Evolutionary conservation across 306 rosid species (phyloP).

Genomic region (Trifolium dubium): DNA sequence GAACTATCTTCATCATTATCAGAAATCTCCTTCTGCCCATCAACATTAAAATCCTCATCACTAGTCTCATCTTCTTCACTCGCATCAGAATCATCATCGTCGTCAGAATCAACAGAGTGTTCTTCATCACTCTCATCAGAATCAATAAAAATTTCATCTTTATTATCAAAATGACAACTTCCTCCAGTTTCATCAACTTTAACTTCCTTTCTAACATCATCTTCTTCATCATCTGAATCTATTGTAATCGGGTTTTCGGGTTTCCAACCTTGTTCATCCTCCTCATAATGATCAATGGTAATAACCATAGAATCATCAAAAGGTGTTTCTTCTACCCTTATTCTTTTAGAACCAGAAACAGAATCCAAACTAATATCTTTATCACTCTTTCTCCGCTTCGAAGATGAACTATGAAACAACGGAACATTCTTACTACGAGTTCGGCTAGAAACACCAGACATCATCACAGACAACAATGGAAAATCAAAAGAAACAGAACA

Average conservation of each 20-base stretch:
- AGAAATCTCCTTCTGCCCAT: background rate
- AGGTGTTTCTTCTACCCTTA: background rate
- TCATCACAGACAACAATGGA: background rate
- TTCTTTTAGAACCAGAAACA: background rate
- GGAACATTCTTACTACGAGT: conserved; percentile 3
- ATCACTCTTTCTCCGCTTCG: background rate
- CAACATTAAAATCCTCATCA: conserved; percentile 3
- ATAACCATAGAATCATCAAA: background rate
- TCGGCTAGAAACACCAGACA: background rate
- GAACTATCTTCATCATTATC: background rate
- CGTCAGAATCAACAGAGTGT: too few species aligned
- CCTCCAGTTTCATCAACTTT: background rate
- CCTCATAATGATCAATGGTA: background rate
- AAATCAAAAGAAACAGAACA: too few species aligned
- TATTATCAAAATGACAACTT: too few species aligned
- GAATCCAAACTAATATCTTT: background rate
- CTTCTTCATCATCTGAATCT: background rate
- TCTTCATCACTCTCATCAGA: background rate
- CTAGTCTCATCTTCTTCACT: background rate
- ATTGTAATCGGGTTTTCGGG: background rate
- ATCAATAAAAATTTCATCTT: background rate
- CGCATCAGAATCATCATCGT: background rate
- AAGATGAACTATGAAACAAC: background rate
- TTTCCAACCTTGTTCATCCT: background rate
- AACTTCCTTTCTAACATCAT: background rate